These are phyloP conservation scores for Phytopythium cucurbitacearum DNA, from an alignment of 352 stramenopile genomes.

Conservation along the genomic window DNA sequence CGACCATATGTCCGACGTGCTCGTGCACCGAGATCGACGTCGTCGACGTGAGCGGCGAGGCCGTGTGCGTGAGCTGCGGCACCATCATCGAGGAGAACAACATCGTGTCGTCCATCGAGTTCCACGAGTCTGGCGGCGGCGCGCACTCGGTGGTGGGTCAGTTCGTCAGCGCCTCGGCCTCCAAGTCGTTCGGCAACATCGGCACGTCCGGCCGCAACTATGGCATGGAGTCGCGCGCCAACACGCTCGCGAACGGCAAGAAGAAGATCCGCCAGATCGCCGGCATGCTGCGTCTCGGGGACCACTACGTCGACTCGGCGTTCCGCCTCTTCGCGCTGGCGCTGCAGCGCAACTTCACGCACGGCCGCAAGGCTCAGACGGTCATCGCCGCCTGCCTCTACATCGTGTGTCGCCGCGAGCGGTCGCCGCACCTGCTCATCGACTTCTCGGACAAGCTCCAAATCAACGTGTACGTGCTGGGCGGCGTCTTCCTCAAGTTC, in stretches of 20 bases:
- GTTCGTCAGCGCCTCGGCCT: slow-evolving; percentile 91
- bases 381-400: slow-evolving; percentile 98
- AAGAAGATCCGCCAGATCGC: slow-evolving; percentile 93
- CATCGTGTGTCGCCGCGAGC: slow-evolving; percentile 97
- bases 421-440: slow-evolving; percentile 98
- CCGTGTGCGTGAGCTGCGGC: slow-evolving; percentile 84
- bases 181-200: slow-evolving; percentile 90
- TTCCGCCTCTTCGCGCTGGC: slow-evolving; percentile 96
- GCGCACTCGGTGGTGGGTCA: slow-evolving; percentile 92
- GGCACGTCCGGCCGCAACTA: slow-evolving; percentile 90
- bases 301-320: slow-evolving; percentile 95
- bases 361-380: slow-evolving; percentile 93
- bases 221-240: slow-evolving; percentile 92
- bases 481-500: slow-evolving; percentile 88
- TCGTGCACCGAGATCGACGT: slow-evolving; percentile 94
- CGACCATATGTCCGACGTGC: slow-evolving; percentile 92
- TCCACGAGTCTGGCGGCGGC: slow-evolving; percentile 92
- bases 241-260: slow-evolving; percentile 94
- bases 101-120: slow-evolving; percentile 97
- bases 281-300: slow-evolving; percentile 88
- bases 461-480: slow-evolving; percentile 90
- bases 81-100: slow-evolving; percentile 98
- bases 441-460: slow-evolving; percentile 99
- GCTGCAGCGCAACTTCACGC: slow-evolving; percentile 96
- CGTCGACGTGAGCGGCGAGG: slow-evolving; percentile 87